Evolutionary conservation across 1,284 basidiomycete genomes (phyloP).

Genomic region (Heterobasidion occidentale): DNA sequence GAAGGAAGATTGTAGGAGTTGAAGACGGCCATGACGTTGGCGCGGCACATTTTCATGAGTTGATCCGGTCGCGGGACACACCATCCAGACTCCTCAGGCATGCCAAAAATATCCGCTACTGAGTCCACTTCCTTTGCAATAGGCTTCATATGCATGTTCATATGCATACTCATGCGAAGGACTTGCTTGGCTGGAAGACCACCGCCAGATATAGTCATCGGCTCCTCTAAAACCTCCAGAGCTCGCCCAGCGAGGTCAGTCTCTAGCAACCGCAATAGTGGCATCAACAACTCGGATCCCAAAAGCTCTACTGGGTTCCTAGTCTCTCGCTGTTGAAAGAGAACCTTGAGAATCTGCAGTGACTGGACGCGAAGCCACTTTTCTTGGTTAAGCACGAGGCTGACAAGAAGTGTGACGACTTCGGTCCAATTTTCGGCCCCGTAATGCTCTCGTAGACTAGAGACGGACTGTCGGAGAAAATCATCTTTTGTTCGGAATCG

Average conservation of each 20-base stretch:
- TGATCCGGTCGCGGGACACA: constrained; percentile 64
- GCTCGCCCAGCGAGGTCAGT: constrained; percentile 82
- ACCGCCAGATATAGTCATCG: constrained; percentile 70
- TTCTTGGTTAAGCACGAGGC: constrained; percentile 80
- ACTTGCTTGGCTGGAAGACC: constrained; percentile 78
- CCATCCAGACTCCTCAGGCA: constrained; percentile 81
- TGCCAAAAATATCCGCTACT: constrained; percentile 70
- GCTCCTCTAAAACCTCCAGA: constrained; percentile 88
- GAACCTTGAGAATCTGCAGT: constrained; percentile 83
- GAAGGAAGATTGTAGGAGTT: constrained; percentile 73
- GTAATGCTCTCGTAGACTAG: constrained; percentile 80
- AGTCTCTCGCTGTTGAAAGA: constrained; percentile 83
- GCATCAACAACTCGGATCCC: constrained; percentile 86
- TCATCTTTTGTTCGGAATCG: constrained; percentile 93
- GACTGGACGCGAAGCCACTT: constrained; percentile 78
- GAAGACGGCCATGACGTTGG: constrained; percentile 78
- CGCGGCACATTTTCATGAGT: constrained; percentile 56
- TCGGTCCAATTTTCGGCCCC: constrained; percentile 63
- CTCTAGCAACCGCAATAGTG: constrained; percentile 78
- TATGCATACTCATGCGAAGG: constrained; percentile 71
- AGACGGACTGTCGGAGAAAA: constrained; percentile 85
- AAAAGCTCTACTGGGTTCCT: constrained; percentile 66
- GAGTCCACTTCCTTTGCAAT: constrained; percentile 37
- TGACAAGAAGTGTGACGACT: constrained; percentile 76
- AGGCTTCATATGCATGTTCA: constrained; percentile 35